Base-by-base conservation (phyloP, 2,329 filamentous ascomycete genomes). In the Albophoma yamanashiensis region DNA sequence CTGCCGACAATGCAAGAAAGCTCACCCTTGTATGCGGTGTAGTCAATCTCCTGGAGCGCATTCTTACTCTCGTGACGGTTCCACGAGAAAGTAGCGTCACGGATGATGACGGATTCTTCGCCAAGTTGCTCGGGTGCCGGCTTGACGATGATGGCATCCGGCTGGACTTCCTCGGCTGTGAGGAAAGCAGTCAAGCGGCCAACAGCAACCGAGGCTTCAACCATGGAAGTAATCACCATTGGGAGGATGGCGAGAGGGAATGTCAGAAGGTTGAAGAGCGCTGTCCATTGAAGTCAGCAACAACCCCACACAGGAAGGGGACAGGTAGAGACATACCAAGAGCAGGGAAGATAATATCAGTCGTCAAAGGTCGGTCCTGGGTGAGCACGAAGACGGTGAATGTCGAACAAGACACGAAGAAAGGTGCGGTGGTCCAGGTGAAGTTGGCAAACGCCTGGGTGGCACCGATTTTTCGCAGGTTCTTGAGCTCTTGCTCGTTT, bases 211-310 rank as follows among this genome's bases (percentile, higher is more conserved):
- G 86, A 90, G 14, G 94, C 92, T 74, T 99, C 94, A 39, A 99
- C 92, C 63, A 99, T 91, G 8, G 93, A 88, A 0, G 92, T 96
- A 66, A 99, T 97, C 43, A 99, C 92, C 92, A 99, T 97, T 9
- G 94, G 94, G 38, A 99, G 79, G 43, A 99, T 88, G 2, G 94
- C 89, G 59, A 99, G 83, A 1, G 94, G 95, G 76, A 99, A 99
- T 0, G 92, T 95, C 55, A 99, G 83, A 36, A 99, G 80, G 71
- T 99, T 99, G 83, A 99, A 99, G 31, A 99, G 81, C 0, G 94
- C 92, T 71, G 89, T 27, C 55, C 17, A 27, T 25, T 34, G 9
- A 17, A 53, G 50, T 53, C 31, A 53, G 31, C 36, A n/a, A 53
- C 3, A 36, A 20, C 2, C 31, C n/a, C 31, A n/a, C 17, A 14